A percentile compares a stretch with the other conserved stretches of the same genome.
These are phyloP conservation scores for Solanum etuberosum DNA, from an alignment of 257 asterid genomes.

Conservation along the genomic window DNA sequence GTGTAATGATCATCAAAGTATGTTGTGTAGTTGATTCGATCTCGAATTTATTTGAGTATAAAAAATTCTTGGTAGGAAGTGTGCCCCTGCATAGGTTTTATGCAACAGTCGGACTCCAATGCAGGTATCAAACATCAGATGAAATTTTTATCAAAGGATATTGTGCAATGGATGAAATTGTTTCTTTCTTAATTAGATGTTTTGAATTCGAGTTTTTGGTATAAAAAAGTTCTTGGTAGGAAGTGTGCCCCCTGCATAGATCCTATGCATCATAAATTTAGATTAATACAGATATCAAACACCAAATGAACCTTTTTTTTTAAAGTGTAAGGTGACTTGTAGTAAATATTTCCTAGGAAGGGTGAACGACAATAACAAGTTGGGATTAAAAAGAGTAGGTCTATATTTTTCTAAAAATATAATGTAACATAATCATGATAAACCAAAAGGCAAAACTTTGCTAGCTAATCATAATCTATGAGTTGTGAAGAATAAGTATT, in stretches of 20 bases:
- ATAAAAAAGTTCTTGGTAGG: no score
- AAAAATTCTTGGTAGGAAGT: no score
- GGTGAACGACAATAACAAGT: neutral
- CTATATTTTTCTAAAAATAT: neutral
- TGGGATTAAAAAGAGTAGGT: neutral
- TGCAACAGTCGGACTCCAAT: no score
- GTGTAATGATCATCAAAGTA: neutral
- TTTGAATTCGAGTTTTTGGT: no score
- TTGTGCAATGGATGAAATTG: no score
- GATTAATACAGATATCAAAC: no score
- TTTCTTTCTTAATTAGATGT: no score
- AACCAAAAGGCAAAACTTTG: neutral
- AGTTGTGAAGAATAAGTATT: neutral
- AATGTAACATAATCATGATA: neutral
- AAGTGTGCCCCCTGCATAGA: neutral
- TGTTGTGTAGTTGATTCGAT: neutral
- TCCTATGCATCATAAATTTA: neutral
- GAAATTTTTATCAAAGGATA: no score
- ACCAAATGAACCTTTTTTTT: no score
- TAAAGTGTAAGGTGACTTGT: neutral
- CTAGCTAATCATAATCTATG: neutral
- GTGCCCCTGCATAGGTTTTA: neutral
- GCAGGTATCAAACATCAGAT: no score
- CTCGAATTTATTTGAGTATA: no score
- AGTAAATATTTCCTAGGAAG: neutral